These are phyloP conservation scores for Enterocytospora artemiae DNA, from an alignment of 371 early-diverging fungal species.

Conservation along the genomic window DNA sequence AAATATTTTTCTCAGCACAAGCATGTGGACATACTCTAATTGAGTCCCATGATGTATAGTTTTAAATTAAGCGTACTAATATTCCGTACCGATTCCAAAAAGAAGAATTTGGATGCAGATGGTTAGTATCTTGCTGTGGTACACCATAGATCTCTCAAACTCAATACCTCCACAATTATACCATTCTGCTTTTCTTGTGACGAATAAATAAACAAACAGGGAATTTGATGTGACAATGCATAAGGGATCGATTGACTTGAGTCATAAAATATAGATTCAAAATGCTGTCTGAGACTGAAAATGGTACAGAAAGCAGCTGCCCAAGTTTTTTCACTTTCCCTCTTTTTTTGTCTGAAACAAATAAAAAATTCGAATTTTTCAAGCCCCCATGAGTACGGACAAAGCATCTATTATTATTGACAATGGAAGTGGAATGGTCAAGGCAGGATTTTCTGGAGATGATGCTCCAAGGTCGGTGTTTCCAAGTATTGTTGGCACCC, in stretches of 20 bases:
- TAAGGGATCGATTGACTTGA: not conserved
- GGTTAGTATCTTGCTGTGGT: no score
- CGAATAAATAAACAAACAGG: not conserved
- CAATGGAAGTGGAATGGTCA: constrained; percentile 99
- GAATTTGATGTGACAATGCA: not conserved
- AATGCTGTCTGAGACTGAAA: not conserved
- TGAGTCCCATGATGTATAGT: no score
- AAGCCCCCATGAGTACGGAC: constrained; percentile 39
- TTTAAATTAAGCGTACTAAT: no score
- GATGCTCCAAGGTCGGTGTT: constrained; percentile 96
- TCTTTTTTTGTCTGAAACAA: not conserved
- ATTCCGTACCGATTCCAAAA: no score
- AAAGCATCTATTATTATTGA: constrained; percentile 66
- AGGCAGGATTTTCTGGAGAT: constrained; percentile 99
- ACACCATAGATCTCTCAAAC: no score
- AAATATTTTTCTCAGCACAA: no score
- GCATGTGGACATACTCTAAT: no score
- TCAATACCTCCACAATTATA: no score
- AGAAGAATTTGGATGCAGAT: no score
- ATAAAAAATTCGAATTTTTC: constrained; percentile 27
- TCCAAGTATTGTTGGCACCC: constrained; percentile 96
- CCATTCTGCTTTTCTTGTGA: no score
- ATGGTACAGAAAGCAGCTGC: not conserved
- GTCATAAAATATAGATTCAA: not conserved
- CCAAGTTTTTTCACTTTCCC: not conserved